Evolutionary conservation across 2,329 filamentous ascomycete genomes (phyloP).

Genomic region (Hypoxylon rubiginosum): DNA sequence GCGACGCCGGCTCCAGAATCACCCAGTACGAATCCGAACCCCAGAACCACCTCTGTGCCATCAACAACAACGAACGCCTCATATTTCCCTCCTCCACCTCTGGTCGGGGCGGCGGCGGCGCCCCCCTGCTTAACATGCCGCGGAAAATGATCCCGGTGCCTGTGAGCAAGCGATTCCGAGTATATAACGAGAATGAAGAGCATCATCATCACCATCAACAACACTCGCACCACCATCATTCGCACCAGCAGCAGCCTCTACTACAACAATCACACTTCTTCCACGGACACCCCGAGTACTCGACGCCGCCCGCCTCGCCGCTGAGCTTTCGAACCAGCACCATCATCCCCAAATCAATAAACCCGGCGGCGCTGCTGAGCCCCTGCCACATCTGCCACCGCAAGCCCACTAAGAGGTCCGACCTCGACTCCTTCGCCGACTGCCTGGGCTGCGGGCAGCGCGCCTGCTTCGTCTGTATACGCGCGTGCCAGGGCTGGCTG

Average conservation of each 20-base stretch:
- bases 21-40: conserved; percentile 34
- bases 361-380: conserved; percentile 54
- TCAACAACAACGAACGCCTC: conserved; percentile 48
- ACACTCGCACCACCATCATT: not conserved
- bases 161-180: conserved; percentile 47
- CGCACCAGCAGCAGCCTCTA: not conserved
- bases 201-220: conserved; percentile 12
- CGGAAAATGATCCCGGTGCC: conserved; percentile 49
- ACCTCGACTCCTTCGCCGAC: conserved; percentile 75
- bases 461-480: conserved; percentile 77
- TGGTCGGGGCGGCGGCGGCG: conserved; percentile 2
- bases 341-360: conserved; percentile 24
- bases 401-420: conserved; percentile 73
- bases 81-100: conserved; percentile 40
- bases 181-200: conserved; percentile 38
- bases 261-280: conserved; percentile 44
- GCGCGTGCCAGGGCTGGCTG: conserved; percentile 70
- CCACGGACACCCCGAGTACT: conserved; percentile 45
- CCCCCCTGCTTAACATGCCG: conserved; percentile 40
- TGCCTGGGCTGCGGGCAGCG: conserved; percentile 73
- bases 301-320: conserved; percentile 31
- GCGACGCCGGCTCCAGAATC: conserved; percentile 34
- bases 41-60: conserved; percentile 41
- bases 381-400: conserved; percentile 78
- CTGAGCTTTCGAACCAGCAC: conserved; percentile 34